A percentile compares a stretch with the other conserved stretches of the same genome.
Conservation (phyloP, 768 basidiomycete genomes). For the Leccinellum albellum region DNA sequence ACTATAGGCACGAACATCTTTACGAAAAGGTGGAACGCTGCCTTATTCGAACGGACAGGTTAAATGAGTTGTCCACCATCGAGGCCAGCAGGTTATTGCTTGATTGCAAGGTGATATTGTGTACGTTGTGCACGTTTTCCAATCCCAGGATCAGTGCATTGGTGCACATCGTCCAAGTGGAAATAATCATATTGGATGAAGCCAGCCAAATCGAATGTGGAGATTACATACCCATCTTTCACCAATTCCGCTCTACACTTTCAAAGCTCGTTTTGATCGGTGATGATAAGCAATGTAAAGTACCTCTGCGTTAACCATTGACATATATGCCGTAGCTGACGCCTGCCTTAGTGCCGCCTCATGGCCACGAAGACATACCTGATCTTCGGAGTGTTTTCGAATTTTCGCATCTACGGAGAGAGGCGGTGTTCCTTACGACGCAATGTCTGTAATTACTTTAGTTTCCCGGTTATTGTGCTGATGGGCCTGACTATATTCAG, state of each 20-base stretch:
- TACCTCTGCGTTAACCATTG: not conserved
- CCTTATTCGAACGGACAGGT: conserved; percentile 37
- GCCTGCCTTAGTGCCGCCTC: conserved; percentile 62
- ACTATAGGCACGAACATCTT: conserved; percentile 47
- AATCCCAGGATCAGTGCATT: conserved; percentile 17
- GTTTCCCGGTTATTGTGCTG: not conserved
- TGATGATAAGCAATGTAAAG: conserved; percentile 37
- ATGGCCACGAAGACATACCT: conserved; percentile 65
- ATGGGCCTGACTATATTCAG: conserved; percentile 38
- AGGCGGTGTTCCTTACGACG: conserved; percentile 55
- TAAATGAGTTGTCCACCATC: conserved; percentile 11
- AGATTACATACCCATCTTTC: conserved; percentile 37
- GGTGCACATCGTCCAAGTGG: conserved; percentile 30
- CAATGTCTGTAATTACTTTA: conserved; percentile 53
- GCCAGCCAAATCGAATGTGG: conserved; percentile 45
- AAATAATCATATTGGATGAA: conserved; percentile 43
- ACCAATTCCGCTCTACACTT: conserved; percentile 24
- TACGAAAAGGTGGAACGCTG: conserved; percentile 34
- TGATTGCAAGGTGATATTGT: conserved; percentile 38
- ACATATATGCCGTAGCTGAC: not conserved
- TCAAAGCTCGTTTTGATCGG: conserved; percentile 40
- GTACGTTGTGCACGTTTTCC: conserved; percentile 47
- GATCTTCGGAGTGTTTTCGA: conserved; percentile 76
- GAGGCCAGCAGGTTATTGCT: conserved; percentile 24
- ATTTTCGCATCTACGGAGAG: conserved; percentile 48